Percentiles rank a stretch among this genome's conserved stretches.
Conservation (phyloP, 148 eudicot species). For the Nepenthes mirabilis region DNA sequence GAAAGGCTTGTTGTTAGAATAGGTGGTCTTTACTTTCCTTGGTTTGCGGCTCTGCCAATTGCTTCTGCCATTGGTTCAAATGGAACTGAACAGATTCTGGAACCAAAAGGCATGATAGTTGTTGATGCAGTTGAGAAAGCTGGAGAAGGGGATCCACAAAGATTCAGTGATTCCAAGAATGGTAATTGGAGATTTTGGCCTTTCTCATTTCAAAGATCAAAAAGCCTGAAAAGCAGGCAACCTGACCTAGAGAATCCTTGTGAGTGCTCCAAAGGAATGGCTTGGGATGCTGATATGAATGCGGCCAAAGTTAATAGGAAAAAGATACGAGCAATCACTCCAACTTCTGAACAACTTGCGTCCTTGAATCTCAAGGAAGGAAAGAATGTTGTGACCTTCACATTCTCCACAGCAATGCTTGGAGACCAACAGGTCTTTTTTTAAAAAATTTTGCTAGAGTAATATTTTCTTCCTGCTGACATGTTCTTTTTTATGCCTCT, state of each 20-base stretch:
- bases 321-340: conserved; percentile 36
- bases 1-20: conserved; percentile 34
- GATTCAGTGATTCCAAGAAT: conserved; percentile 20
- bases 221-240: conserved; percentile 22
- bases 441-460: not conserved
- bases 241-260: conserved; percentile 14
- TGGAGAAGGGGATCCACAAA: conserved; percentile 25
- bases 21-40: conserved; percentile 38
- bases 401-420: conserved; percentile 69
- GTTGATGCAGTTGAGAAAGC: conserved; percentile 24
- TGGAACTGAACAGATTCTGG: conserved; percentile 16
- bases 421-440: conserved; percentile 72
- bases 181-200: conserved; percentile 68
- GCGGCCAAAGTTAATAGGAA: conserved; percentile 27
- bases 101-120: conserved; percentile 31
- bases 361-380: conserved; percentile 80
- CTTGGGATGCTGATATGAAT: conserved; percentile 7
- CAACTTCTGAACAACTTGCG: conserved; percentile 78
- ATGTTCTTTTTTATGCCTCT: not conserved
- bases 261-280: conserved; percentile 8
- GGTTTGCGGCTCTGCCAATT: conserved; percentile 37
- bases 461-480: not conserved
- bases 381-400: conserved; percentile 55
- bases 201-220: conserved; percentile 45
- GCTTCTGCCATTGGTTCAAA: conserved; percentile 22